These are phyloP conservation scores for Pistacia atlantica DNA, from an alignment of 345 rosid species.

Conservation along the genomic window DNA sequence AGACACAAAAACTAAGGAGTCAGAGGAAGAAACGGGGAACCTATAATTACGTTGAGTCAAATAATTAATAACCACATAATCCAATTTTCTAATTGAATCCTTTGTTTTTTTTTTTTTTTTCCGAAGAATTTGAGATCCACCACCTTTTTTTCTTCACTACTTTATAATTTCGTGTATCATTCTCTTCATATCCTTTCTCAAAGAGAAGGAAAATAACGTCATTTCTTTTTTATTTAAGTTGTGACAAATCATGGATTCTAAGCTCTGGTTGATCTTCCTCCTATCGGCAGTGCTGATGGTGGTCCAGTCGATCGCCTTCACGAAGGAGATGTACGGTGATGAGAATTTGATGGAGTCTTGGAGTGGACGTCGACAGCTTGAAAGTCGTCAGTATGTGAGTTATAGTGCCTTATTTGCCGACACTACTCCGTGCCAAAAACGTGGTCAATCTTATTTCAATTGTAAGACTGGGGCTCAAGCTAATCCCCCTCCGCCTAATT, in stretches of 20 bases:
- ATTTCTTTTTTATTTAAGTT: too few relatives aligned
- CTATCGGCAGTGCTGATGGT: slow-evolving; percentile 30
- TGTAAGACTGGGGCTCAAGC: too few relatives aligned
- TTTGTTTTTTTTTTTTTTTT: neutral
- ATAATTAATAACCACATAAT: slow-evolving; percentile 35
- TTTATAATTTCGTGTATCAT: neutral
- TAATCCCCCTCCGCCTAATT: too few relatives aligned
- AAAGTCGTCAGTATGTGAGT: too few relatives aligned
- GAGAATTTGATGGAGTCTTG: too few relatives aligned
- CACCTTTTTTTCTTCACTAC: slow-evolving; percentile 33
- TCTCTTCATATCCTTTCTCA: neutral
- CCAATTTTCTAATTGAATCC: slow-evolving; percentile 3
- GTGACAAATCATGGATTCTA: neutral
- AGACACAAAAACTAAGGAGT: neutral
- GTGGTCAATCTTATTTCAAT: too few relatives aligned
- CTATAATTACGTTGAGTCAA: neutral
- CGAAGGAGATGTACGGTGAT: neutral
- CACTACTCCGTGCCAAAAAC: too few relatives aligned
- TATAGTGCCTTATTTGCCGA: too few relatives aligned
- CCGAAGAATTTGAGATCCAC: neutral
- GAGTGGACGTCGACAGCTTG: neutral
- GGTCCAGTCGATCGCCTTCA: slow-evolving; percentile 26
- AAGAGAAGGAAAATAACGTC: too few relatives aligned
- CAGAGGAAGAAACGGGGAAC: slow-evolving; percentile 16
- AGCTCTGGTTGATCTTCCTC: slow-evolving; percentile 31